Conservation (phyloP, 1,284 basidiomycete genomes). For the Naganishia sp. region DNA sequence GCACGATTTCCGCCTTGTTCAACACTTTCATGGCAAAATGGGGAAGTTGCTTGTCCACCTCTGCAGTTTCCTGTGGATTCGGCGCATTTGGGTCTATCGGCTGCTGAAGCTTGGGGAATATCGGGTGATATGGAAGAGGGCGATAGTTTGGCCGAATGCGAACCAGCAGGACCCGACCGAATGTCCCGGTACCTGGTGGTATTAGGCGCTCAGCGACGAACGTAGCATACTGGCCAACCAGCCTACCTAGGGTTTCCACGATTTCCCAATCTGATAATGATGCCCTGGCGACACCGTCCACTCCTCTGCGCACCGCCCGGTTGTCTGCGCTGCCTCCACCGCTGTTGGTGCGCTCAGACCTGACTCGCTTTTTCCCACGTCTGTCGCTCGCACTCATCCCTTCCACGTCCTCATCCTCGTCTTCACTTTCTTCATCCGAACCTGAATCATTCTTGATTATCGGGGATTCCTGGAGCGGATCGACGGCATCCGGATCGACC, state of each 20-base stretch:
- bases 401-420: not conserved
- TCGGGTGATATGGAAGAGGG: constrained; percentile 52
- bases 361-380: constrained; percentile 19
- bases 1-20: constrained; percentile 58
- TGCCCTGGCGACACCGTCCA: constrained; percentile 35
- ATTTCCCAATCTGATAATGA: constrained; percentile 53
- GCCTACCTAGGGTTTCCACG: constrained; percentile 48
- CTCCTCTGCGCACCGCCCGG: not conserved
- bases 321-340: not conserved
- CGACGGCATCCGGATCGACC: not conserved
- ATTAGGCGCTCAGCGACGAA: too few species aligned
- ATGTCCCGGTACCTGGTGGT: constrained; percentile 51
- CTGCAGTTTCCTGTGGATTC: constrained; percentile 42
- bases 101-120: constrained; percentile 52
- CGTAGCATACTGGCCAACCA: too few species aligned
- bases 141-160: constrained; percentile 52
- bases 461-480: constrained; percentile 2
- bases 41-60: constrained; percentile 50
- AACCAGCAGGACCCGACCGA: constrained; percentile 54
- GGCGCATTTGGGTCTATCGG: constrained; percentile 46
- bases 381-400: not conserved
- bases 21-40: constrained; percentile 60
- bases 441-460: not conserved
- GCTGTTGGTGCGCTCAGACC: constrained; percentile 11
- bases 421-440: constrained; percentile 5